Evolutionary conservation across 2,329 filamentous ascomycete genomes (phyloP), one percentile per base, ranked within the genome.

Genomic region (Lasiodiplodia citricola): DNA sequence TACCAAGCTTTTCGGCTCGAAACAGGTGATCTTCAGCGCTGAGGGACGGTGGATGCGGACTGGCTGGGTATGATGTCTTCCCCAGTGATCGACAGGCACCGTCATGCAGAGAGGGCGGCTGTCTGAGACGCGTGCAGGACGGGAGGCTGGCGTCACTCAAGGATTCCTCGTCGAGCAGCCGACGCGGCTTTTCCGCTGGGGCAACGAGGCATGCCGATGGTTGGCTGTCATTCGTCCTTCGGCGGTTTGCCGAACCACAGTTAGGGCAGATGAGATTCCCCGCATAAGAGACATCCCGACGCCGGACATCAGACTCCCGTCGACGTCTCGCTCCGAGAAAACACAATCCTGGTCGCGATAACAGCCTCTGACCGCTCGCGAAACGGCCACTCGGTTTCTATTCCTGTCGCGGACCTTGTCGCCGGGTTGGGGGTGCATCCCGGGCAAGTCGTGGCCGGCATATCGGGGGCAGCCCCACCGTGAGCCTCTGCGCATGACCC

Each of bases 1-100:
- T 66, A 66, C 63, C 63, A 66, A 66, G 63, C 63, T 66, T 66
- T 64, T 37, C 51, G 35, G 63, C 50, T 44, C 63, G 62, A 66
- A 66, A 66, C 63, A 66, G 52, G 51, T 47, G 63, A 55, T 65
- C 62, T 65, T 65, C 44, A 51, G 58, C 44, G 58, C 28, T 35
- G 58, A 50, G 38, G 41, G 58, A 47, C 47, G 57, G 58, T 18
- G 58, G 44, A 21, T 31, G 60, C 60, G 60, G 44, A 6, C 18
- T 10, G 44, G 44, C n/a, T 47, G 44, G 58, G 47, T 64, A 38
- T 31, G 58, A 63, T 35, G 58, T 37, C 21, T 28, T 16, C 14
- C n/a, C 25, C 44, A n/a, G 60, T 52, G 60, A 64, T 64, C 60
- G 60, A 52, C 60, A 64, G 60, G 60, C 37, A 64, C 60, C 25